Evolutionary conservation across 768 basidiomycete genomes (phyloP).

Genomic region (Suillus subluteus): DNA sequence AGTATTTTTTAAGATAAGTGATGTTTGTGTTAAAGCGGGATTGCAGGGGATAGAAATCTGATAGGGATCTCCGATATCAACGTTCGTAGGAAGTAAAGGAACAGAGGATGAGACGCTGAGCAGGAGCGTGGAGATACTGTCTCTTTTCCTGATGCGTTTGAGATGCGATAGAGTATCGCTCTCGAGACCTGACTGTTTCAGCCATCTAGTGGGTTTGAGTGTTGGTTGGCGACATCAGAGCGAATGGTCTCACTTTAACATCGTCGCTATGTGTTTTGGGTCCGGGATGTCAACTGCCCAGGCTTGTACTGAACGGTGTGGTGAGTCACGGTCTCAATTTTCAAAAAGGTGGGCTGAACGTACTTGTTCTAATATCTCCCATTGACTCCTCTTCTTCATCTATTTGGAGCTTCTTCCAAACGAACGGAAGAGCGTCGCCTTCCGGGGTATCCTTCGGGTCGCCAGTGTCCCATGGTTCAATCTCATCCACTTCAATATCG

Average conservation of each 20-base stretch:
- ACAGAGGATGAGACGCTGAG: constrained; percentile 44
- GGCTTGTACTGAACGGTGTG: constrained; percentile 53
- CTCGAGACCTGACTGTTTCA: constrained; percentile 65
- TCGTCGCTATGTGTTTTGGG: constrained; percentile 54
- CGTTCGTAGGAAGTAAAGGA: constrained; percentile 53
- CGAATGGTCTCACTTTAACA: constrained; percentile 57
- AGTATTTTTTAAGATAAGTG: constrained; percentile 65
- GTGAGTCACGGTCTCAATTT: constrained; percentile 8
- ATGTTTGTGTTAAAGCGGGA: constrained; percentile 67
- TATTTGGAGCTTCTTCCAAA: constrained; percentile 58
- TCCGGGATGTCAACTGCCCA: constrained; percentile 82
- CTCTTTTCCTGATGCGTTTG: constrained; percentile 71
- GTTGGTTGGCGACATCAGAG: background rate
- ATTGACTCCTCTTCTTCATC: constrained; percentile 63
- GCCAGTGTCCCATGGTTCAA: constrained; percentile 29
- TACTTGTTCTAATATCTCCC: constrained; percentile 49
- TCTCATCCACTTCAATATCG: background rate
- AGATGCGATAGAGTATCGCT: constrained; percentile 68
- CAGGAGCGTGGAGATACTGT: constrained; percentile 54
- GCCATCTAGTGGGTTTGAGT: constrained; percentile 53
- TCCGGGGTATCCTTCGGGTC: constrained; percentile 51
- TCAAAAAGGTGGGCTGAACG: background rate
- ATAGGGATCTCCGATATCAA: constrained; percentile 57
- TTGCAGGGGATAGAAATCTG: constrained; percentile 62
- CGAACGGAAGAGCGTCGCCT: constrained; percentile 69